A percentile compares a stretch with the other conserved stretches of the same genome.
Conservation (phyloP, 192 early-diverging fungal species). For the Thamnidium elegans region DNA sequence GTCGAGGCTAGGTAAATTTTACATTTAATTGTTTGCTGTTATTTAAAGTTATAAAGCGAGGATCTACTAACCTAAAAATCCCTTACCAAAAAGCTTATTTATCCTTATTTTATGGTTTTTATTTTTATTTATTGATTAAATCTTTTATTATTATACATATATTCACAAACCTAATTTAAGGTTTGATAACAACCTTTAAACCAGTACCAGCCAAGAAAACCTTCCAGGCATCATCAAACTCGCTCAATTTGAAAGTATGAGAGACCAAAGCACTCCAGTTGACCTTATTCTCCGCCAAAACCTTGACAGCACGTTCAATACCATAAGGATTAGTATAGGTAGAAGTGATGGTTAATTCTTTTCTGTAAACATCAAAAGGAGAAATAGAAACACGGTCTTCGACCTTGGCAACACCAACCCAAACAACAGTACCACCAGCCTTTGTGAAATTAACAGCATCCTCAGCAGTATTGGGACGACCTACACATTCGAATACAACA, state of each 20-base stretch:
- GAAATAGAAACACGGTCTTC: conserved; percentile 38
- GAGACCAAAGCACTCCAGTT: conserved; percentile 44
- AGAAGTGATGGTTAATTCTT: conserved; percentile 49
- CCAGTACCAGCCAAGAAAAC: conserved; percentile 39
- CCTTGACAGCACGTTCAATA: conserved; percentile 49
- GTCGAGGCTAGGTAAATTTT: no score
- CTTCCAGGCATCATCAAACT: conserved; percentile 50
- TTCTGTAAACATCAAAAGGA: conserved; percentile 50
- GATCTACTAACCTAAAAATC: no score
- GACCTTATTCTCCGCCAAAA: conserved; percentile 38
- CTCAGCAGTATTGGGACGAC: conserved; percentile 41
- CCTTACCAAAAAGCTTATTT: no score
- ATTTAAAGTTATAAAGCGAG: no score
- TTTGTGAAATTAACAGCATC: conserved; percentile 40
- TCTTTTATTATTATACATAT: no score
- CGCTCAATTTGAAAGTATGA: conserved; percentile 40
- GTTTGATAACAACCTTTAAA: conserved; percentile 49
- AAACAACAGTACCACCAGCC: conserved; percentile 45
- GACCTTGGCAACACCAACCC: conserved; percentile 51
- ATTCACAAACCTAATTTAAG: conserved; percentile 13
- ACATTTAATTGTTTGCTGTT: no score
- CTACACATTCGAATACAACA: conserved; percentile 53
- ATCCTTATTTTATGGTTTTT: no score
- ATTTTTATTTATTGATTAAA: no score
- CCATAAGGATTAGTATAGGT: conserved; percentile 52